Conservation (phyloP, 2,329 filamentous ascomycete genomes). For the Hyphodiscus sp. region DNA sequence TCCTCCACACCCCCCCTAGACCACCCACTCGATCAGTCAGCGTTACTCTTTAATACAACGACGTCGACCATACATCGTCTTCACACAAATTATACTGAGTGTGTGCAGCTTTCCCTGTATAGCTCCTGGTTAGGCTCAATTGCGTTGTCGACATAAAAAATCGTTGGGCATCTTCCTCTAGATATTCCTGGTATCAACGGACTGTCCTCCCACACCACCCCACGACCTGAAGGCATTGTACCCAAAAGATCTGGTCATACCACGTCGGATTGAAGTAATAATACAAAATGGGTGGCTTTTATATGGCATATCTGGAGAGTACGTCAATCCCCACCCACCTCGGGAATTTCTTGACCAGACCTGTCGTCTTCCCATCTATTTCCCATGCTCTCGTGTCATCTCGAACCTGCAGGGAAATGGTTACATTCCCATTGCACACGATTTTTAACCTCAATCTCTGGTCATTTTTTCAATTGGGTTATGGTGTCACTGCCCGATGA, state of each 20-base stretch:
- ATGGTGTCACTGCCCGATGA: conserved; percentile 15
- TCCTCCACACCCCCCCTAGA: conserved; percentile 30
- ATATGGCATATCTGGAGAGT: conserved; percentile 44
- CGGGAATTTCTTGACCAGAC: conserved; percentile 11
- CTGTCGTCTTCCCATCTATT: conserved; percentile 18
- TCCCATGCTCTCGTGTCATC: conserved; percentile 4
- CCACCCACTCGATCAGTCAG: conserved; percentile 29
- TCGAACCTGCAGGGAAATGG: conserved; percentile 13
- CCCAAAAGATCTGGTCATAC: conserved; percentile 14
- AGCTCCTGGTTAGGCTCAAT: conserved; percentile 46
- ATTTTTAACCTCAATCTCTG: conserved; percentile 7
- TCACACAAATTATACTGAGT: conserved; percentile 26
- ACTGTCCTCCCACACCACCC: conserved; percentile 24
- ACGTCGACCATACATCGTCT: conserved; percentile 28
- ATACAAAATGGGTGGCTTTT: conserved; percentile 54
- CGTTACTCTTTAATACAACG: conserved; percentile 30
- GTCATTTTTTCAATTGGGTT: conserved; percentile 7
- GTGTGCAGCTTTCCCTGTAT: conserved; percentile 35
- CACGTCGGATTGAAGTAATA: conserved; percentile 15
- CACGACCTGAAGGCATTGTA: conserved; percentile 16
- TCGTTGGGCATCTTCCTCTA: conserved; percentile 21
- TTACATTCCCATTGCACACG: conserved; percentile 6
- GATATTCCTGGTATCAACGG: conserved; percentile 22
- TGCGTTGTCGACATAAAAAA: conserved; percentile 36
- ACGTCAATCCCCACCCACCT: conserved; percentile 24